A percentile compares a stretch with the other conserved stretches of the same genome.
Conservation (phyloP, 768 basidiomycete species). For the Pleurotus citrinopileatus region DNA sequence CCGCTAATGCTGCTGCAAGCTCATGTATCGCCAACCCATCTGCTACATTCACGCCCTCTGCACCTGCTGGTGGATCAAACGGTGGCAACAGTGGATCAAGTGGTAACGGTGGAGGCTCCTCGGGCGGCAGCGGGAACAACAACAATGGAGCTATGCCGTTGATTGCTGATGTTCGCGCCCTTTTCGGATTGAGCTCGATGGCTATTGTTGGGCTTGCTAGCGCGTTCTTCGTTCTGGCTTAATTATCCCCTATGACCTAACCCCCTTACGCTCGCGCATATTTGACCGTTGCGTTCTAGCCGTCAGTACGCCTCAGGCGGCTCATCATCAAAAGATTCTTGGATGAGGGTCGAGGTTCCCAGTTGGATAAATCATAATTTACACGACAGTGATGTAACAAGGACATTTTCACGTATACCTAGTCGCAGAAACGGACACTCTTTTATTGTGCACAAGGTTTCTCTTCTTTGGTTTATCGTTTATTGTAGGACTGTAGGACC, state of each 20-base stretch:
- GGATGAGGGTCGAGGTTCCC: not conserved
- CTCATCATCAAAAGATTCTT: not conserved
- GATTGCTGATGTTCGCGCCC: conserved; percentile 25
- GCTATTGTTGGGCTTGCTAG: conserved; percentile 35
- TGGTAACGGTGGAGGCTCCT: conserved; percentile 18
- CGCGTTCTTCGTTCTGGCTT: conserved; percentile 42
- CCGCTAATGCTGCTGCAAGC: conserved; percentile 53
- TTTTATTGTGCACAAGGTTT: not conserved
- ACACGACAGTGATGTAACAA: not conserved
- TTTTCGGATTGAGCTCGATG: conserved; percentile 35
- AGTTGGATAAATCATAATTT: not conserved
- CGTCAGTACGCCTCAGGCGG: not conserved
- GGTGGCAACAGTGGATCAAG: conserved; percentile 15
- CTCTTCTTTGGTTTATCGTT: not conserved
- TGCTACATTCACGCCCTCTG: conserved; percentile 62
- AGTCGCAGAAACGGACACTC: not conserved
- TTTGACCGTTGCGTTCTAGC: not conserved
- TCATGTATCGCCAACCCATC: conserved; percentile 66
- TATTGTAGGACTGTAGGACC: not conserved
- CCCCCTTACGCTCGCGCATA: conserved; percentile 15
- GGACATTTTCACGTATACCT: not conserved
- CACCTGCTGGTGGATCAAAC: conserved; percentile 30
- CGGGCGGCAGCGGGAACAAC: conserved; percentile 18
- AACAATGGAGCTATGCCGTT: conserved; percentile 21
- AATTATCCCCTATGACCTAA: conserved; percentile 13